Base-by-base conservation (phyloP, 192 early-diverging fungal genomes). In the Obelidium mucronatum region DNA sequence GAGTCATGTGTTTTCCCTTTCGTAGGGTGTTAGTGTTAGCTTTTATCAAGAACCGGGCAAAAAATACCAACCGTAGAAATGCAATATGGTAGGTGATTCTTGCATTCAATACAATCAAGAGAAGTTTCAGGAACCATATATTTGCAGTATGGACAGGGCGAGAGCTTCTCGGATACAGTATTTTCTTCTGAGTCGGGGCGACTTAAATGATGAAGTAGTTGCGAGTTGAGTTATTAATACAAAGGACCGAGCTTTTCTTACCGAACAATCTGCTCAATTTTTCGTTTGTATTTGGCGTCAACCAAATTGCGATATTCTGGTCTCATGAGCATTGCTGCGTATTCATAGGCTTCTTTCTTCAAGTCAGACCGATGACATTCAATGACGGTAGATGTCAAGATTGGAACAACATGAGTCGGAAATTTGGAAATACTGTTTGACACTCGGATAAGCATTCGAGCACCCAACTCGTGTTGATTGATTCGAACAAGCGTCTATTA, bases 311-410 rank as follows among this genome's bases (percentile, higher is more conserved):
- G 63, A 68, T 89, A 80, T 65, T 89, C 88, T n/a, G 87, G 88
- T 62, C 88, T 58, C 84, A 89, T 89, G 40, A 89, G 70, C 78
- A 88, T 83, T 1, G 84, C 79, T 2, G 88, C 88, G 78, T 79
- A 88, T 39, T 89, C 84, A 48, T 88, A 83, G 1, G 87, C 81
- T 36, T 76, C 78, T 22, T 79, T 81, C 67, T 87, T 88, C 34
- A 89, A 67, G 13, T 83, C 87, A 15, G 77, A 73, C n/a, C 88
- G 73, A 55, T 89, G 75, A 67, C 88, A 89, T 66, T 89, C 88
- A 22, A 89, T 80, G n/a, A 89, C 88, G n/a, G 88, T 89, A 2
- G 88, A 88, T 37, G 88, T 89, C 33, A 89, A 74, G 35, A 89
- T 89, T 3, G 80, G 83, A 1, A 88, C 83, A 26, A 85, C 75